Conservation (phyloP, 768 basidiomycete genomes). For the Xerocomellus amylosporus region DNA sequence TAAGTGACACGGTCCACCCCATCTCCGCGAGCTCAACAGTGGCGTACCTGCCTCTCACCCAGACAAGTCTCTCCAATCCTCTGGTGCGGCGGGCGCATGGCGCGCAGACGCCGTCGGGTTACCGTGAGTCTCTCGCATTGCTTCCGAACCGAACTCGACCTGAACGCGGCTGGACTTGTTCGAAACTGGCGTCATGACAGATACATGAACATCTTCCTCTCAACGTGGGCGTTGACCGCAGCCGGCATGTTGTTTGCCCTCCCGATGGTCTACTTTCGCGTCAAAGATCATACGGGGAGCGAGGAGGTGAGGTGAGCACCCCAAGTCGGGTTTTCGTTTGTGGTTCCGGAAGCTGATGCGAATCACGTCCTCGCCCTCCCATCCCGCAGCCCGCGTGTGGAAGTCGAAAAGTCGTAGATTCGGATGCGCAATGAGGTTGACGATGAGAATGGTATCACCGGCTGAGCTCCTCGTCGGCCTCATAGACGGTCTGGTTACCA, state of each 20-base stretch:
- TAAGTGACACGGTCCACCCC: constrained; percentile 37
- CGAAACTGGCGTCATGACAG: constrained; percentile 11
- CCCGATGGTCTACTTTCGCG: constrained; percentile 72
- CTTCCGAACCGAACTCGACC: background rate
- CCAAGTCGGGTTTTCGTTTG: background rate
- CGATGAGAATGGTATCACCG: background rate
- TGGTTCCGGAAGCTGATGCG: background rate
- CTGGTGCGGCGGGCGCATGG: constrained; percentile 71
- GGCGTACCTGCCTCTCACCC: background rate
- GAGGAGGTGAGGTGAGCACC: constrained; percentile 52
- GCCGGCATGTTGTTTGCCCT: constrained; percentile 64
- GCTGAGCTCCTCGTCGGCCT: background rate
- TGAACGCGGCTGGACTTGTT: background rate
- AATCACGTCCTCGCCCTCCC: background rate
- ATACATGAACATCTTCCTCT: constrained; percentile 72
- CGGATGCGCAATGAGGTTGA: background rate
- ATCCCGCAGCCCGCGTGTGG: background rate
- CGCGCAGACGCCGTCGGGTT: constrained; percentile 58
- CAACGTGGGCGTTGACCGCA: constrained; percentile 67
- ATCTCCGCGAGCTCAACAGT: background rate
- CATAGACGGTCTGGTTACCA: too few species aligned
- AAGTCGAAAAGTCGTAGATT: background rate
- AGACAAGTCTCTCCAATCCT: constrained; percentile 77
- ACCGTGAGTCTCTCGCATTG: constrained; percentile 48
- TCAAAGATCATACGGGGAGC: constrained; percentile 53